Percentiles rank a stretch among this genome's conserved stretches.
Conservation (phyloP, 78 protist species). For the Reticulomyxa filosa region DNA sequence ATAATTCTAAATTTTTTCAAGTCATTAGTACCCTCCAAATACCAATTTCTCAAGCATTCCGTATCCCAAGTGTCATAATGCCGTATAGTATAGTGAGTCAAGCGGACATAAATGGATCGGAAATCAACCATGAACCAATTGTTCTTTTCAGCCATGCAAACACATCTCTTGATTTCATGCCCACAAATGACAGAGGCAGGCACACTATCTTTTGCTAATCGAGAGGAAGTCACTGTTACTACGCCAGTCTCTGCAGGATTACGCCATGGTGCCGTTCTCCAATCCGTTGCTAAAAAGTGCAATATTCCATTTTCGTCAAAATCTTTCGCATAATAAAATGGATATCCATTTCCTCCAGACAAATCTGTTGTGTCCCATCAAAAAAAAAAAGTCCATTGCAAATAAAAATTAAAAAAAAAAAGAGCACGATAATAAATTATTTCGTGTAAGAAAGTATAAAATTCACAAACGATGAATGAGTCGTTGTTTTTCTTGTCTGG, state of each 20-base stretch:
- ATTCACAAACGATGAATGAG: too few relatives aligned
- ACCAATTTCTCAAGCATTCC: not conserved
- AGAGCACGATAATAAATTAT: too few relatives aligned
- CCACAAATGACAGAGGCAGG: not conserved
- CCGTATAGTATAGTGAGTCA: not conserved
- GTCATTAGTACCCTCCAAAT: slow-evolving; percentile 1
- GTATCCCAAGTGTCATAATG: not conserved
- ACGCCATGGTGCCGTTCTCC: too few relatives aligned
- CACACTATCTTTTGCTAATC: too few relatives aligned
- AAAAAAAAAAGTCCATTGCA: too few relatives aligned
- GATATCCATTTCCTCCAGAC: too few relatives aligned
- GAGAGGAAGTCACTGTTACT: too few relatives aligned
- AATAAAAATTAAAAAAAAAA: too few relatives aligned
- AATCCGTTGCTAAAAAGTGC: not conserved
- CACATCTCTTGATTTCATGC: not conserved
- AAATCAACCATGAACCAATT: not conserved
- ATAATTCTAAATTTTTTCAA: not conserved
- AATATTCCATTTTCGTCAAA: slow-evolving; percentile 4
- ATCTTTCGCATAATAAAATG: not conserved
- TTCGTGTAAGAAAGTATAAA: too few relatives aligned
- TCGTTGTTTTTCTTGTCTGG: too few relatives aligned
- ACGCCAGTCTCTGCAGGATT: too few relatives aligned
- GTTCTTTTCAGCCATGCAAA: not conserved
- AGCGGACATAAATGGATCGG: not conserved
- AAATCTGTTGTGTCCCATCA: too few relatives aligned